Evolutionary conservation across 164 flowering plant genomes (phyloP).

Genomic region (Chimonanthus praecox): DNA sequence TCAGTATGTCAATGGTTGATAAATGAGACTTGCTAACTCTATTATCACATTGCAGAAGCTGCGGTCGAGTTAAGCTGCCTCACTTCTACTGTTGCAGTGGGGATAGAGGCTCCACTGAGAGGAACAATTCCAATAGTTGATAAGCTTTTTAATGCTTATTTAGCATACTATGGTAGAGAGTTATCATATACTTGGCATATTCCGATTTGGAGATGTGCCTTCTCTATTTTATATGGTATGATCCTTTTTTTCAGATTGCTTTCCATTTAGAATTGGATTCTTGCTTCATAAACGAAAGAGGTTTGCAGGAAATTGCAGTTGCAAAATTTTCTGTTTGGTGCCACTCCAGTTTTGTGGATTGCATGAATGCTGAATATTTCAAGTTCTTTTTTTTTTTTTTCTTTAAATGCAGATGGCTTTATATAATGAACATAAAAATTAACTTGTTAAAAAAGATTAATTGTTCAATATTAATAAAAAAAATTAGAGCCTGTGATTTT

Average conservation of each 20-base stretch:
- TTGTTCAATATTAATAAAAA: too few species aligned
- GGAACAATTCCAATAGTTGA: neutral
- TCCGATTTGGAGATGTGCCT: neutral
- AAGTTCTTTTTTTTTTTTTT: too few species aligned
- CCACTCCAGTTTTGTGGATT: neutral
- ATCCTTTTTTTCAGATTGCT: neutral
- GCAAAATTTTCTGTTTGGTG: neutral
- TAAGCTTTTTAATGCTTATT: neutral
- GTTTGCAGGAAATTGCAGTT: neutral
- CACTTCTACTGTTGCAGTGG: conserved; percentile 86
- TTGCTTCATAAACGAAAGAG: neutral
- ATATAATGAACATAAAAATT: too few species aligned
- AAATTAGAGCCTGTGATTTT: too few species aligned
- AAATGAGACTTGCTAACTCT: neutral
- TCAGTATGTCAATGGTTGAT: neutral
- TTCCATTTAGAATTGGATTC: neutral
- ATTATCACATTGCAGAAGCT: conserved; percentile 45
- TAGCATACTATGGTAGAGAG: neutral
- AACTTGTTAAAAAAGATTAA: too few species aligned
- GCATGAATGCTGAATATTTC: neutral
- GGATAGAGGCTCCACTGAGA: conserved; percentile 8
- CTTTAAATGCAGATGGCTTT: too few species aligned
- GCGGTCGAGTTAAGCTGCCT: conserved; percentile 83
- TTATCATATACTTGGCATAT: neutral
- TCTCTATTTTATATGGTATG: neutral